Conservation (phyloP, 345 rosid genomes). For the Gossypium herbaceum region DNA sequence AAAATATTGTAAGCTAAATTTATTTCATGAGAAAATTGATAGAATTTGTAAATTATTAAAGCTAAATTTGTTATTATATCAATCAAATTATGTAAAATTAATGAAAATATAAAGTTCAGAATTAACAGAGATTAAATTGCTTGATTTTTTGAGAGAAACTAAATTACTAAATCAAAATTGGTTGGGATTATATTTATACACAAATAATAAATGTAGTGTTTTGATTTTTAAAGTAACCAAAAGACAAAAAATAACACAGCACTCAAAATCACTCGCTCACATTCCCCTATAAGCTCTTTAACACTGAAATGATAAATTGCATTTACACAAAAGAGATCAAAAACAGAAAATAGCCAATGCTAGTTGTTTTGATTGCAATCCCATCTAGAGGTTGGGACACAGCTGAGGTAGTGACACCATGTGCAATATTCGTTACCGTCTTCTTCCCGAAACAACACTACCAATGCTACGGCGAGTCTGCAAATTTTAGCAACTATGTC, state of each 20-base stretch:
- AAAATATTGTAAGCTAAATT: no score
- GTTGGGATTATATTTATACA: not conserved
- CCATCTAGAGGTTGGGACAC: conserved; percentile 80
- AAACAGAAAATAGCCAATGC: not conserved
- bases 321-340: not conserved
- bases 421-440: conserved; percentile 63
- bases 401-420: conserved; percentile 88
- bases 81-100: no score
- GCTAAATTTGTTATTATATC: no score
- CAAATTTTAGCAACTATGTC: not conserved
- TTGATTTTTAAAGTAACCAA: not conserved
- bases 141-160: no score
- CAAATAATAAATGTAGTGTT: not conserved
- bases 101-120: no score
- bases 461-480: conserved; percentile 57
- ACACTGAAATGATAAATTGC: conserved; percentile 5
- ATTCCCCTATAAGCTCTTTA: conserved; percentile 2
- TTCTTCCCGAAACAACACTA: conserved; percentile 66
- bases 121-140: no score
- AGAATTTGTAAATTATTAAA: no score
- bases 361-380: conserved; percentile 40
- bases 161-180: no score
- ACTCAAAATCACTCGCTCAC: not conserved
- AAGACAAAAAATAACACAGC: not conserved
- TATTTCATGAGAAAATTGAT: no score